Conservation (phyloP, 2,329 filamentous ascomycete genomes). For the Aspergillus udagawae region DNA sequence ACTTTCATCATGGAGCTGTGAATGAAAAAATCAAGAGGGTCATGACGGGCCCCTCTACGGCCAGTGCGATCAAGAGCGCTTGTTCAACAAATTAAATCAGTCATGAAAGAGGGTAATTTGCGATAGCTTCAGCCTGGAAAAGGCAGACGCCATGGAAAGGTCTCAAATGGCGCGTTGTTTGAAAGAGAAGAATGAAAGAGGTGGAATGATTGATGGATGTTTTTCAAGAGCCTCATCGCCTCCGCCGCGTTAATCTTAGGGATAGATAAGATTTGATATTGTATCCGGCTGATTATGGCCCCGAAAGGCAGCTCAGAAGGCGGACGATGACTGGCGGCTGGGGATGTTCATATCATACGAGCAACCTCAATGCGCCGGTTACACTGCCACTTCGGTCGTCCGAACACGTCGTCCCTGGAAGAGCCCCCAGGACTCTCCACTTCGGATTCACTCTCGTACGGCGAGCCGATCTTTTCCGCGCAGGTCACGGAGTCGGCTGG, state of each 20-base stretch:
- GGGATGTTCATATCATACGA: conserved; percentile 27
- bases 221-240: neutral
- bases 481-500: conserved; percentile 13
- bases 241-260: neutral
- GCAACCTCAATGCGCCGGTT: conserved; percentile 22
- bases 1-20: neutral
- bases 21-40: neutral
- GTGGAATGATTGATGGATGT: neutral
- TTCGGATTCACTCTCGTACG: conserved; percentile 25
- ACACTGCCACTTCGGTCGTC: conserved; percentile 24
- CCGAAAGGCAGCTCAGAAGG: too few species aligned
- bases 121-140: neutral
- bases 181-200: neutral
- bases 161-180: neutral
- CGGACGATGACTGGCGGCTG: neutral
- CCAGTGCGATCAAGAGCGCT: neutral
- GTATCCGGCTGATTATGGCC: too few species aligned
- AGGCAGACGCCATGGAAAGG: too few species aligned
- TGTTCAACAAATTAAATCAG: neutral
- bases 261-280: too few species aligned
- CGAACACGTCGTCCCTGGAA: conserved; percentile 20
- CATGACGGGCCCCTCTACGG: neutral
- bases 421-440: conserved; percentile 16
- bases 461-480: conserved; percentile 11
- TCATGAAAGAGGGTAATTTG: neutral